phyloP scores from a whole-genome alignment of 2,329 filamentous ascomycete genomes.

The Aspergillus chevalieri region DNA sequence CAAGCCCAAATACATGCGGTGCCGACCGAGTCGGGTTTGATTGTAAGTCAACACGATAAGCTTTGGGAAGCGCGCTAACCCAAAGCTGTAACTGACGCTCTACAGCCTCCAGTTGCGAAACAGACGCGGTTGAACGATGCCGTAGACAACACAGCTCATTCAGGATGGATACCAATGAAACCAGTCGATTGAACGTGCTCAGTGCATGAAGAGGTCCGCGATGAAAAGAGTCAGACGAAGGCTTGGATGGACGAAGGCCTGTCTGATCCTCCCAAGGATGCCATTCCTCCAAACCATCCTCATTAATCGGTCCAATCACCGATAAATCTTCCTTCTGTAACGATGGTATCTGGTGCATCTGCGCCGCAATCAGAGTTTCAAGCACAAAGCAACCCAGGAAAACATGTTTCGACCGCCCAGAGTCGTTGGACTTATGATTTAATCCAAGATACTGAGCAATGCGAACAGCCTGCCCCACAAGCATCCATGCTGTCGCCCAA shows the following conservation, averaged over 20 bases:
- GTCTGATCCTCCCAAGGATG: slow-evolving; percentile 59
- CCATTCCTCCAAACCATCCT: slow-evolving; percentile 69
- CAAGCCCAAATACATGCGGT: slow-evolving; percentile 29
- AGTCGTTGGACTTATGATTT: slow-evolving; percentile 42
- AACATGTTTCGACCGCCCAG: slow-evolving; percentile 36
- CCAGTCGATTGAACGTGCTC: slow-evolving; percentile 50
- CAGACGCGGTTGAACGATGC: slow-evolving; percentile 15
- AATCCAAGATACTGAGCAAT: slow-evolving; percentile 29
- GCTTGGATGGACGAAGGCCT: slow-evolving; percentile 22
- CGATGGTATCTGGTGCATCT: slow-evolving; percentile 41
- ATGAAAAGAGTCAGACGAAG: slow-evolving; percentile 23
- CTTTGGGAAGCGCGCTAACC: slow-evolving; percentile 24
- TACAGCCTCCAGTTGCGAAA: slow-evolving; percentile 22
- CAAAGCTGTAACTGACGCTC: slow-evolving; percentile 28
- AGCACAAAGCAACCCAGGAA: slow-evolving; percentile 50
- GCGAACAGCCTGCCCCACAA: slow-evolving; percentile 59
- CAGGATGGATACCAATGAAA: slow-evolving; percentile 32
- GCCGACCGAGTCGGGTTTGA: slow-evolving; percentile 16
- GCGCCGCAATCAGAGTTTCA: slow-evolving; percentile 46
- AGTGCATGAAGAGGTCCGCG: slow-evolving; percentile 40
- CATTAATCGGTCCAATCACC: slow-evolving; percentile 47
- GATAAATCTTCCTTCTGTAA: slow-evolving; percentile 47
- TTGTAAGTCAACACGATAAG: slow-evolving; percentile 25
- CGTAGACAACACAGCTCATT: slow-evolving; percentile 27
- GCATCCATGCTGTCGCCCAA: slow-evolving; percentile 56